Evolutionary conservation across 75 land plant species (phyloP), one percentile per base, ranked within the genome.

Genomic region (Azolla pinnata): DNA sequence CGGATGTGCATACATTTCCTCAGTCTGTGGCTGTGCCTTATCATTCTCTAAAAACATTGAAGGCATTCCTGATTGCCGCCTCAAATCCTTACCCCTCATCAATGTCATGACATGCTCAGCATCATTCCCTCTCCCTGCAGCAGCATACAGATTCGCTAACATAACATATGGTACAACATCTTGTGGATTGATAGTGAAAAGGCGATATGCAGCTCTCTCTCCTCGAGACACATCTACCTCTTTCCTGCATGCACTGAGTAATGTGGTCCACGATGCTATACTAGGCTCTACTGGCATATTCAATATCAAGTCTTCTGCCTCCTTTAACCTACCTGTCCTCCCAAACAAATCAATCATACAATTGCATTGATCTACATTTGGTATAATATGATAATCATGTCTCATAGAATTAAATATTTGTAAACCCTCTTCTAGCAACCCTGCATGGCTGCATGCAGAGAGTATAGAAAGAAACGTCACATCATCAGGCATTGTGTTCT

Each of bases 121-220:
- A 62, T 79, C 74, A 20, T 42, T 27, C 77, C 76, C 74, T 48
- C 62, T 74, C 50, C 71, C 81, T 57, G 79, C 79, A 61, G 71
- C 74, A 44, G 80, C 80, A 68, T 79, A 79, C 77, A 76, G 72
- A 33, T 83, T 79, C 21, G 82, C 76, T 38, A 83, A 66, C 65
- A 83, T 57, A 34, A 75, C 68, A 67, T 79, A 83, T 29, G 78
- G 70, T 34, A 76, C 79, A 10, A 79, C 44, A 56, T 75, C 71
- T 28, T 63, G 34, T 10, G 79, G 72, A 46, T 57, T 66, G 67
- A 69, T 68, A 16, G 66, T 65, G 33, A 28, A 29, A 20, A 73
- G 53, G 23, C 59, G 70, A 25, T 46, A 42, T 33, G 77, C 77
- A 49, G 70, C 70, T 57, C 68, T 45, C 52, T 69, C 70, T 20